phyloP scores from a whole-genome alignment of 116 monocot genomes.

The Posidonia oceanica region DNA sequence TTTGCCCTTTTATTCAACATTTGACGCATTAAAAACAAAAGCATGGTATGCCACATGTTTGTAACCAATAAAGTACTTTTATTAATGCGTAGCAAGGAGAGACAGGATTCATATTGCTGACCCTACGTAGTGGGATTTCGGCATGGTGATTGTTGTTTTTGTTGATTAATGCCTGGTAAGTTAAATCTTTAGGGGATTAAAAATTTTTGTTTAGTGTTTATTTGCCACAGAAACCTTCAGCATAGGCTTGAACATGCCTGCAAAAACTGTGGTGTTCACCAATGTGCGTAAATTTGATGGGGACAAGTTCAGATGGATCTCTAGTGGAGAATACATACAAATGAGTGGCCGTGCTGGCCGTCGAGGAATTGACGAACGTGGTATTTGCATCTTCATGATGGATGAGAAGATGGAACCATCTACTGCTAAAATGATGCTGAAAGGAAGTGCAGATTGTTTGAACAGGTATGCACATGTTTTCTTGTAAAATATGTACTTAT shows the following conservation, averaged over 20 bases:
- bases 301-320: conserved; percentile 88
- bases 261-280: conserved; percentile 96
- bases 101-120: not conserved
- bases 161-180: no score
- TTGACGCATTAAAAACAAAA: no score
- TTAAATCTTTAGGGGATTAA: no score
- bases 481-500: not conserved
- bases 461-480: conserved; percentile 50
- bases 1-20: no score
- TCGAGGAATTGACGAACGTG: conserved; percentile 91
- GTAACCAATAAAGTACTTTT: no score
- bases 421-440: conserved; percentile 90
- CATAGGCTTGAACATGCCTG: conserved; percentile 98
- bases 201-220: conserved; percentile 41
- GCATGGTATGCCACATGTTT: no score
- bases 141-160: no score
- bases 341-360: conserved; percentile 99
- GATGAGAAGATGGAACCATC: conserved; percentile 99
- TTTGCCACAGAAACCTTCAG: conserved; percentile 99
- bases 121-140: no score
- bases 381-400: conserved; percentile 89
- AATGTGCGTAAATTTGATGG: conserved; percentile 97
- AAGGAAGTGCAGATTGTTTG: conserved; percentile 91
- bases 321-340: conserved; percentile 96
- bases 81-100: no score